Base-by-base conservation (phyloP, 768 basidiomycete genomes). In the Dictyophora rubrovolvata region DNA sequence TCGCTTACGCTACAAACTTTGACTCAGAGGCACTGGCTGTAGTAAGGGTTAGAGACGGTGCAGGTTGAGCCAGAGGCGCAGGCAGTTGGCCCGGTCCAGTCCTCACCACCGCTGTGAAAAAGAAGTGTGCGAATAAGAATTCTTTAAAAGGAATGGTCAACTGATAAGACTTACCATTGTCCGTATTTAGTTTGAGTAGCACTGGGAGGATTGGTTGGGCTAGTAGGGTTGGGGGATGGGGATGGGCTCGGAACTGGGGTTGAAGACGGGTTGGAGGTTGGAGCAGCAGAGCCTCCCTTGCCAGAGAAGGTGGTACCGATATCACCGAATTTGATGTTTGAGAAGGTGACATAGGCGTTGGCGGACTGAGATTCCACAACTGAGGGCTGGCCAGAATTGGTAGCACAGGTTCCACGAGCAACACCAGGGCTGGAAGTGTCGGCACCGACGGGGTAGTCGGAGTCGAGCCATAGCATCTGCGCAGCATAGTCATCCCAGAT, bases 401-500 rank as follows among this genome's bases (percentile, higher is more conserved):
- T 77, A 3, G 79, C 54, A 71, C 78, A 80, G 52, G 74, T 69
- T 42, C 79, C 80, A 69, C 79, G 80, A 47, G 73, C 68, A 57
- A 77, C 70, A 69, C 79, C 79, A 35, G 53, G 65, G 54, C 60
- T 52, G 69, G 66, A 68, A 52, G 62, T 59, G 62, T 70, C 68
- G 47, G 69, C 67, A 6, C 68, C 68, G 48, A 65, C 64, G 20
- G 69, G 80, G 73, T 77, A 80, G 73, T 69, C 70, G 65, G 70
- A 69, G 72, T 81, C 79, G 68, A 81, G 78, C 75, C 80, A 82
- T 63, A 79, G 73, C 80, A 82, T 81, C 69, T 74, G 70, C 59
- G 69, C 79, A 37, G 69, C 71, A 65, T 81, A 74, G 70, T 81
- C 79, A 65, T 80, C 79, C 80, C 80, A 79, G 62, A 81, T 60